Percentiles rank a stretch among this genome's conserved stretches.
Conservation (phyloP, 2,329 filamentous ascomycete species). For the Phialophora macrospora region DNA sequence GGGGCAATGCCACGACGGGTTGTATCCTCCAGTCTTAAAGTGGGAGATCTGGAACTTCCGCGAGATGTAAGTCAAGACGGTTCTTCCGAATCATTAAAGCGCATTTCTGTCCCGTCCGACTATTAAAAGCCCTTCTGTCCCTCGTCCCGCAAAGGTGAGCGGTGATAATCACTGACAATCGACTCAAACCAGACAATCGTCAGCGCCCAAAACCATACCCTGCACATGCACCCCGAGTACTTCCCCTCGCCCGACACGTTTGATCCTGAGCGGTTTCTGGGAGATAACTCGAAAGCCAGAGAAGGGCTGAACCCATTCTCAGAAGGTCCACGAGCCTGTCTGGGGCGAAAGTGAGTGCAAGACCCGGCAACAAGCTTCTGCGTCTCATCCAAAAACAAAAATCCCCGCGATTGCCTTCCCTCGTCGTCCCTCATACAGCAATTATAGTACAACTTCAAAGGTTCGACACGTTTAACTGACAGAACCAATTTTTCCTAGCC, state of each 20-base stretch:
- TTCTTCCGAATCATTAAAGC: not conserved
- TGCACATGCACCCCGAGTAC: conserved; percentile 3
- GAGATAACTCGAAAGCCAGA: not conserved
- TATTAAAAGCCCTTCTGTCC: not conserved
- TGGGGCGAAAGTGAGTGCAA: conserved; percentile 14
- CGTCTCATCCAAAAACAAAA: not conserved
- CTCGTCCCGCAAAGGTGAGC: too few species aligned
- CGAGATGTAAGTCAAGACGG: not conserved
- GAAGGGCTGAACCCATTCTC: conserved; percentile 15
- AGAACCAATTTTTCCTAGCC: not conserved
- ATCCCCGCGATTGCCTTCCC: not conserved
- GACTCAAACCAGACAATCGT: conserved; percentile 6
- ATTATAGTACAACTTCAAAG: not conserved
- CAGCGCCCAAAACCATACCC: conserved; percentile 8
- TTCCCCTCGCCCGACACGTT: conserved; percentile 2
- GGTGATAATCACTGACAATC: not conserved
- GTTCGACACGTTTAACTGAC: too few species aligned
- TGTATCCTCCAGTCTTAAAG: not conserved
- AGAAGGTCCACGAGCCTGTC: conserved; percentile 8
- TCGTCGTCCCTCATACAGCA: too few species aligned
- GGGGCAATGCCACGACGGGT: not conserved
- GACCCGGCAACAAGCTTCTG: not conserved
- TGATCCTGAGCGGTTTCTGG: not conserved
- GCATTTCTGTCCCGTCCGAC: too few species aligned
- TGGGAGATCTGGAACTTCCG: not conserved